Evolutionary conservation across 2,329 filamentous ascomycete genomes (phyloP), one percentile per base, ranked within the genome.

Genomic region (Epichloe uncinata): DNA sequence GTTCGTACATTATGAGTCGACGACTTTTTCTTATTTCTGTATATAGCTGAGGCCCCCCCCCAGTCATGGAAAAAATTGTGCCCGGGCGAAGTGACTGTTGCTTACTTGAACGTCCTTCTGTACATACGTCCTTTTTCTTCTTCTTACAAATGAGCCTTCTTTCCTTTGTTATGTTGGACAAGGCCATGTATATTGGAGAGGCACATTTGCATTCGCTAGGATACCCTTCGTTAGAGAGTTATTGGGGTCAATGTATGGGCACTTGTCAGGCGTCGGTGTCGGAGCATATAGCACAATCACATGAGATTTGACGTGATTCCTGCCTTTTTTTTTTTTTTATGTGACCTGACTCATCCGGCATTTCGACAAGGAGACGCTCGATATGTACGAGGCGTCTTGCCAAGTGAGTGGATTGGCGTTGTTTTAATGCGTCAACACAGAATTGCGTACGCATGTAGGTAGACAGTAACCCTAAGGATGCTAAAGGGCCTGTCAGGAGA

Each of bases 211-310:
- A 55, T 53, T 60, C 56, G 54, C 56, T 60, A 61, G 60, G 59
- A 66, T 66, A 64, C 62, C 61, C 62, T 56, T 52, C 26, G 58
- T 57, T 54, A 60, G 55, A 53, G 59, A 57, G 61, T 57, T 57
- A 56, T 57, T 37, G 51, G 54, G 59, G 42, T 44, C 36, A 30
- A 34, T 34, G 26, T 16, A 34, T 40, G 16, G 36, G 44, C 30
- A 35, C 13, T 48, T 51, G 50, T 49, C 48, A 53, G 56, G 49
- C 51, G 56, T 58, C 44, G 62, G 58, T 57, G 59, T 63, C 60
- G 55, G 53, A 52, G 54, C 53, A 42, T n/a, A 47, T 52, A 43
- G 50, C 26, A 48, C 42, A 45, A 42, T 47, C 13, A 36, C 12
- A 45, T 15, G 13, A 26, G 9, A 11, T 13, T 16, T 42, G 11